phyloP scores from a whole-genome alignment of 371 early-diverging fungal species.

The Mucor mucedo region DNA sequence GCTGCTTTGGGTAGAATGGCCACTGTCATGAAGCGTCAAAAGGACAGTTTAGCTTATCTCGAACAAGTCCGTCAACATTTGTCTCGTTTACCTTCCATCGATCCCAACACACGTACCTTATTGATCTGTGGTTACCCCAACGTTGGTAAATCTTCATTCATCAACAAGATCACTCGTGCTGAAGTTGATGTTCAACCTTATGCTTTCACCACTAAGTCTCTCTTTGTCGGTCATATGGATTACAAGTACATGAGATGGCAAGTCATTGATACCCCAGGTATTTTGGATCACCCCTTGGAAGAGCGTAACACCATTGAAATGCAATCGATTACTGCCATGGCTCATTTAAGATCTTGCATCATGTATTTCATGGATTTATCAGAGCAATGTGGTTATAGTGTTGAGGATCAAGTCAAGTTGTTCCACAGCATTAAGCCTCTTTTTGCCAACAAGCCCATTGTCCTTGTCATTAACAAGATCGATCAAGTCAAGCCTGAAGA shows the following conservation, averaged over 20 bases:
- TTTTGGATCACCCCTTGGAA: constrained; percentile 99
- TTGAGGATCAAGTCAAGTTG: constrained; percentile 92
- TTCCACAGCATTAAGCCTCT: constrained; percentile 98
- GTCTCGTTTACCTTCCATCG: constrained; percentile 97
- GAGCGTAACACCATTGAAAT: constrained; percentile 99
- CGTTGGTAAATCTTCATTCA: constrained; percentile 99
- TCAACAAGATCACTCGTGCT: constrained; percentile 99
- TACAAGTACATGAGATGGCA: constrained; percentile 99
- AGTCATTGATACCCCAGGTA: constrained; percentile 99
- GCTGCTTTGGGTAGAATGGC: constrained; percentile 99
- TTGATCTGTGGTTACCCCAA: constrained; percentile 99
- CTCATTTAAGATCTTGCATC: constrained; percentile 98
- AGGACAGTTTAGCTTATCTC: constrained; percentile 97
- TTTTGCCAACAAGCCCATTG: constrained; percentile 97
- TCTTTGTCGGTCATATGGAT: constrained; percentile 99
- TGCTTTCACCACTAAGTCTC: constrained; percentile 99
- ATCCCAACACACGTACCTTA: constrained; percentile 98
- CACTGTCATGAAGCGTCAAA: constrained; percentile 99
- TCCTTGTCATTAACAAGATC: constrained; percentile 98
- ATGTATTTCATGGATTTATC: constrained; percentile 99
- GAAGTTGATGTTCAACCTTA: constrained; percentile 99
- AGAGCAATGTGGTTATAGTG: constrained; percentile 99
- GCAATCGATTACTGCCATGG: constrained; percentile 99
- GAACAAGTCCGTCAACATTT: constrained; percentile 99
- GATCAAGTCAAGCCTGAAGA: constrained; percentile 87